Base-by-base conservation (phyloP, 2,329 filamentous ascomycete species). In the Coccinonectria pachysandricola region DNA sequence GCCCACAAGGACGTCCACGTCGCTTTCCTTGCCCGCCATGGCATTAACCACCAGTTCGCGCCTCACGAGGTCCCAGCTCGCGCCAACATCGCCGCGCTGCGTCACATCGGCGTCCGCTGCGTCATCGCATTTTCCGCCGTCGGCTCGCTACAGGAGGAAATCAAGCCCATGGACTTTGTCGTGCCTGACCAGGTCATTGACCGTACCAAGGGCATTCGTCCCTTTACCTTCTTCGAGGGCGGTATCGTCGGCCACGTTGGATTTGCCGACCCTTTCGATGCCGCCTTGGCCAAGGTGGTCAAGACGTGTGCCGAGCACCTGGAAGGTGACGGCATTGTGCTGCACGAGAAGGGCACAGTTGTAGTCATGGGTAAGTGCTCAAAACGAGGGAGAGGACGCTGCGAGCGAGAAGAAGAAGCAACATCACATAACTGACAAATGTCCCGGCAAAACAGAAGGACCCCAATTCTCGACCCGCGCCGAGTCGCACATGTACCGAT, bases 61-160 rank as follows among this genome's bases (percentile, higher is more conserved):
- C 91, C 91, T 0, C 87, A 95, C 52, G 91, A 98, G 60, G 82
- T 98, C n/a, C 86, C 87, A 33, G 74, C 78, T 40, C 84, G 84
- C 38, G 91, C 91, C 58, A 98, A 96, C 65, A 93, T 98, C 48
- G 88, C 91, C n/a, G 91, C 91, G n/a, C 68, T 98, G 37, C 79
- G 91, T 40, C 77, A 74, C 46, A 68, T 98, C 35, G 91, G 91
- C 41, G 91, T 96, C 23, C 78, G 87, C 48, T 82, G 76, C 52
- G 74, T 96, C 53, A 83, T 98, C 51, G 86, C 88, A 38, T 98
- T 98, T 65, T 88, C 80, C 39, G 91, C 91, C 24, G 91, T 98
- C 31, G 91, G 91, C 36, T 88, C 80, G 48, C 64, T 98, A 52
- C 84, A 81, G 53, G 91, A 95, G 63, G 74, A 85, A 49, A 88